phyloP scores from a whole-genome alignment of 2,329 filamentous ascomycete species.

The Stemphylium vesicarium region DNA sequence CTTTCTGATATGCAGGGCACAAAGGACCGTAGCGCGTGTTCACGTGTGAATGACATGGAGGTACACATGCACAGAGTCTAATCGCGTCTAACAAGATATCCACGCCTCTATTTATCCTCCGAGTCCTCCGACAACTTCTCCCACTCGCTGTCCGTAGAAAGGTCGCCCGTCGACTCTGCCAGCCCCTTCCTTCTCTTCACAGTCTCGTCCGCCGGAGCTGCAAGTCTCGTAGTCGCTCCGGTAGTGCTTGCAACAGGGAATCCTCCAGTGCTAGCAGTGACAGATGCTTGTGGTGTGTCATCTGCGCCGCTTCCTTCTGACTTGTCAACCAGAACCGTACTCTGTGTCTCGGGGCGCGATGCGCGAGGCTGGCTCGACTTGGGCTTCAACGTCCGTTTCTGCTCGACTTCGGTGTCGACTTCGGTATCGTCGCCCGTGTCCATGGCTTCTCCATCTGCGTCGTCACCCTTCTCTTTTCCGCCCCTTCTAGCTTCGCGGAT shows the following conservation, averaged over 20 bases:
- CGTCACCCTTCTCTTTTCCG: conserved; percentile 48
- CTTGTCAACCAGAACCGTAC: conserved; percentile 44
- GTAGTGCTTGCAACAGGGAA: conserved; percentile 34
- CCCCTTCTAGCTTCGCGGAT: conserved; percentile 50
- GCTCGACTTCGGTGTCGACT: conserved; percentile 47
- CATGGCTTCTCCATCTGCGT: conserved; percentile 45
- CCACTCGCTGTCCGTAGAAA: conserved; percentile 95
- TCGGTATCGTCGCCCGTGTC: conserved; percentile 58
- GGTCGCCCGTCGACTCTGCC: conserved; percentile 59
- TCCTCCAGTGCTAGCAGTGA: conserved; percentile 12
- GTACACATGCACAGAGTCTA: conserved; percentile 12
- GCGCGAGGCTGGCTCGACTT: conserved; percentile 21
- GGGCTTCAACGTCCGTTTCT: conserved; percentile 30
- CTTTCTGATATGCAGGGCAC: conserved; percentile 12
- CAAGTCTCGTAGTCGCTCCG: conserved; percentile 38
- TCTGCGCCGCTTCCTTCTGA: conserved; percentile 24
- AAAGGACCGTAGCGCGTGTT: conserved; percentile 26
- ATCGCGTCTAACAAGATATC: conserved; percentile 13
- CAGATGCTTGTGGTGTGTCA: conserved; percentile 26
- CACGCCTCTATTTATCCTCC: conserved; percentile 39
- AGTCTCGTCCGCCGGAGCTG: conserved; percentile 43
- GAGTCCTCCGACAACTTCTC: conserved; percentile 77
- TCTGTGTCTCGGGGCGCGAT: conserved; percentile 37
- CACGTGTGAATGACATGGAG: conserved; percentile 25
- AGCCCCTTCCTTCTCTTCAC: conserved; percentile 54